Conservation (phyloP, 2,329 filamentous ascomycete species). For the Thielaviopsis euricoi region DNA sequence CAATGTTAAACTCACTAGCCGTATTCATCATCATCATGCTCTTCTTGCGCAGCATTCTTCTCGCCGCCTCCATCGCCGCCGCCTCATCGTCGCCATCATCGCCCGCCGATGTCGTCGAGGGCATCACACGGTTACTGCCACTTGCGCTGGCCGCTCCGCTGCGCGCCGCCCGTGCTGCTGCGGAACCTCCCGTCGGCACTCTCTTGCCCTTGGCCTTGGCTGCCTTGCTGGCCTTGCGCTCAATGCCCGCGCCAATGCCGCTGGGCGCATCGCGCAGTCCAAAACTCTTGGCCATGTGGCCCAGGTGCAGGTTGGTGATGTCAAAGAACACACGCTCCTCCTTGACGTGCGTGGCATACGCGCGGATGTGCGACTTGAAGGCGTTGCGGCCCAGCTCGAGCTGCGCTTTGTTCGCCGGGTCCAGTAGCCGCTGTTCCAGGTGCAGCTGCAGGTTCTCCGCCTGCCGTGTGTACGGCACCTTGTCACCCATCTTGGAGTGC, state of each 20-base stretch:
- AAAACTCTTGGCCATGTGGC: constrained; percentile 88
- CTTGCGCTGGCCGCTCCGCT: constrained; percentile 21
- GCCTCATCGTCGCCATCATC: constrained; percentile 23
- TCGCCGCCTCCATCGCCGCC: constrained; percentile 24
- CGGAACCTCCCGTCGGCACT: too few relatives aligned
- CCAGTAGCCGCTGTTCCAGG: constrained; percentile 40
- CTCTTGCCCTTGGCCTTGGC: constrained; percentile 16
- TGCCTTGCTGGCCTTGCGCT: constrained; percentile 25
- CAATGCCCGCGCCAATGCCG: constrained; percentile 50
- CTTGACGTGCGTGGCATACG: constrained; percentile 85
- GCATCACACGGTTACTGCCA: constrained; percentile 17
- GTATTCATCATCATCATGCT: constrained; percentile 49
- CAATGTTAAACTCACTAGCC: constrained; percentile 53
- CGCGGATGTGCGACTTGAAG: constrained; percentile 82
- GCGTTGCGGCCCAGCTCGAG: constrained; percentile 70
- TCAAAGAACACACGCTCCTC: constrained; percentile 79
- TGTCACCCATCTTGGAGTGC: constrained; percentile 29
- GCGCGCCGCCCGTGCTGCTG: constrained; percentile 21
- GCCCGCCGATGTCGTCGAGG: constrained; percentile 6
- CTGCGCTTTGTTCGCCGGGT: constrained; percentile 38
- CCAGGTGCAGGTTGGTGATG: constrained; percentile 77
- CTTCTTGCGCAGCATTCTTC: constrained; percentile 40
- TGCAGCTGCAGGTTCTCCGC: constrained; percentile 43
- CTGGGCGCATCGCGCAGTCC: constrained; percentile 76
- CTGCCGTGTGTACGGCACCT: constrained; percentile 29